Evolutionary conservation across 805 yeast genomes (phyloP).

Genomic region (Kluyveromyces lactis): DNA sequence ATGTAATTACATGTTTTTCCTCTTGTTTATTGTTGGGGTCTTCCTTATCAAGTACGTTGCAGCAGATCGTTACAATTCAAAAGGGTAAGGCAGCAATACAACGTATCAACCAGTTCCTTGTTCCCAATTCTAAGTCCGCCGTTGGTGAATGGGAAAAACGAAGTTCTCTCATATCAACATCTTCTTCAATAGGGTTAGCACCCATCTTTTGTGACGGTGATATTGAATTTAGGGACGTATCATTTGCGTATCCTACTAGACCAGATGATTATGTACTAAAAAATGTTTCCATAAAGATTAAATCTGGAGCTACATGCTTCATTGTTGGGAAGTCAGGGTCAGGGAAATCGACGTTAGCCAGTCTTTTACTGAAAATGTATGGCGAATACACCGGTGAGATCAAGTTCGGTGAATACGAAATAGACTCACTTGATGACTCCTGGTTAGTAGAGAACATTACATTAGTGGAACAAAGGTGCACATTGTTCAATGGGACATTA

Average conservation of each 20-base stretch:
- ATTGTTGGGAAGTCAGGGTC: slow-evolving; percentile 86
- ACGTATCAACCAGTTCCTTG: slow-evolving; percentile 38
- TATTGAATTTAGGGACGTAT: slow-evolving; percentile 47
- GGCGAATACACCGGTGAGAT: slow-evolving; percentile 45
- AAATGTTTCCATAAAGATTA: slow-evolving; percentile 38
- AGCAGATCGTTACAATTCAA: slow-evolving; percentile 52
- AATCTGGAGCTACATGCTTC: slow-evolving; percentile 43
- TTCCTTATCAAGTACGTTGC: slow-evolving; percentile 45
- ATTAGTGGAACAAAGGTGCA: slow-evolving; percentile 63
- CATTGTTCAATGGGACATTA: slow-evolving; percentile 56
- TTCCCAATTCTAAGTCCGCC: slow-evolving; percentile 4
- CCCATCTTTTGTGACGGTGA: slow-evolving; percentile 10
- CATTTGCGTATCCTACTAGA: slow-evolving; percentile 58
- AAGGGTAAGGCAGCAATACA: slow-evolving; percentile 65
- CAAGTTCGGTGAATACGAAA: slow-evolving; percentile 43
- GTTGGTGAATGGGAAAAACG: background rate
- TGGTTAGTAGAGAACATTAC: slow-evolving; percentile 62
- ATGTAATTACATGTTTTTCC: slow-evolving; percentile 75
- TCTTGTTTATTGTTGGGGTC: slow-evolving; percentile 71
- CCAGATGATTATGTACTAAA: slow-evolving; percentile 39
- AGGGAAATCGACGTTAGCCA: slow-evolving; percentile 81
- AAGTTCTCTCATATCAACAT: background rate
- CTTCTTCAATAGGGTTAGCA: background rate
- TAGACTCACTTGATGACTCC: slow-evolving; percentile 33
- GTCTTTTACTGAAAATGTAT: slow-evolving; percentile 56